Percentiles rank a stretch among this genome's conserved stretches.
phyloP scores from a whole-genome alignment of 345 rosid species.

The Odontarrhena argentea region DNA sequence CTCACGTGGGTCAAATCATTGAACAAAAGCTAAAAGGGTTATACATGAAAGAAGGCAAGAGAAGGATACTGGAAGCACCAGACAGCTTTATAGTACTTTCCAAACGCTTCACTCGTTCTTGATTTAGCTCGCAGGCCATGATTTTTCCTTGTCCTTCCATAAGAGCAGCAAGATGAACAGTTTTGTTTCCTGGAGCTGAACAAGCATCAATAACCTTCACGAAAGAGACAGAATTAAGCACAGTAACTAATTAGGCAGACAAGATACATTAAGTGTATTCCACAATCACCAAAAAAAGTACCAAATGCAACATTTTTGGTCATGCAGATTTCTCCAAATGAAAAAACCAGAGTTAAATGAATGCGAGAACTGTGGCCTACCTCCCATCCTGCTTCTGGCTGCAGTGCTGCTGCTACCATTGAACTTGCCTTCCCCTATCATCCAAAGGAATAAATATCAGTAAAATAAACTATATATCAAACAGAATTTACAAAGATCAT shows the following conservation, averaged over 20 bases:
- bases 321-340: neutral
- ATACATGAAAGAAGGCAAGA: constrained; percentile 17
- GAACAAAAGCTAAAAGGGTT: constrained; percentile 12
- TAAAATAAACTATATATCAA: neutral
- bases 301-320: constrained; percentile 9
- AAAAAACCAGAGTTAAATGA: neutral
- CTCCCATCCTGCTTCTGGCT: constrained; percentile 81
- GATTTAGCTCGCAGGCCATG: constrained; percentile 77
- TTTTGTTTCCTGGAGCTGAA: constrained; percentile 98
- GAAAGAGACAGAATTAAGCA: constrained; percentile 33
- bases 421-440: constrained; percentile 93
- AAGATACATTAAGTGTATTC: neutral
- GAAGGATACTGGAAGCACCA: constrained; percentile 86
- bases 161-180: constrained; percentile 90
- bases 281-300: constrained; percentile 13
- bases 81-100: constrained; percentile 74
- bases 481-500: constrained; percentile 14
- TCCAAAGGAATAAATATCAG: constrained; percentile 15
- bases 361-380: constrained; percentile 44
- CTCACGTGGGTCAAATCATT: constrained; percentile 4
- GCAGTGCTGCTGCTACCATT: constrained; percentile 84
- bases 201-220: constrained; percentile 95
- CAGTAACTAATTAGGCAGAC: constrained; percentile 26
- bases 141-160: constrained; percentile 80
- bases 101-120: constrained; percentile 69